Evolutionary conservation across 179 eudicot species (phyloP).

Genomic region (Dionaea muscipula): DNA sequence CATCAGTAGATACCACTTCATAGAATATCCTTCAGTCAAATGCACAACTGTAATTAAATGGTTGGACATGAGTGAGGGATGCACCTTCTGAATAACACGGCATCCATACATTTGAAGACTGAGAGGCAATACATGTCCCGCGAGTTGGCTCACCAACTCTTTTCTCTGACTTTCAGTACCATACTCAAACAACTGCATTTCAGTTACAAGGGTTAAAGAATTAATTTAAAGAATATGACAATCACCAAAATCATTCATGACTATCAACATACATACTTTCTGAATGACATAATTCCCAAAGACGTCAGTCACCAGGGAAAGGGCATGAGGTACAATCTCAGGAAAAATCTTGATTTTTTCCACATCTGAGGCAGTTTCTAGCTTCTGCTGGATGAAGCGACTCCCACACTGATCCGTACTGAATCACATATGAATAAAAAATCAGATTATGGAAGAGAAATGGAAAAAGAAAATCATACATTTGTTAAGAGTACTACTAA

Average conservation of each 20-base stretch:
- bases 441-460: too few species aligned
- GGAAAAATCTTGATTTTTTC: constrained; percentile 40
- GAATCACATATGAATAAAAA: constrained; percentile 3
- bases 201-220: background rate
- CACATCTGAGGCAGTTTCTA: constrained; percentile 42
- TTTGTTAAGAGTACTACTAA: background rate
- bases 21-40: background rate
- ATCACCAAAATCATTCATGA: constrained; percentile 1
- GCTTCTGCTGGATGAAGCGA: constrained; percentile 62
- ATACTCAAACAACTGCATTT: constrained; percentile 53
- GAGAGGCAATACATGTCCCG: constrained; percentile 50
- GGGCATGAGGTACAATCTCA: constrained; percentile 44
- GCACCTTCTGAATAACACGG: constrained; percentile 65
- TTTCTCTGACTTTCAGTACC: constrained; percentile 45
- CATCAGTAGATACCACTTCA: too few species aligned
- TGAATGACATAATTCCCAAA: constrained; percentile 71
- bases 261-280: constrained; percentile 23
- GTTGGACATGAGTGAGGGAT: constrained; percentile 3
- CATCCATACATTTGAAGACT: constrained; percentile 74
- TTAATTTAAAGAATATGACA: constrained; percentile 1
- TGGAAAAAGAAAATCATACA: background rate
- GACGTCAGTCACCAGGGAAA: constrained; percentile 50
- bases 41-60: background rate
- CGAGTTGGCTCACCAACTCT: constrained; percentile 35
- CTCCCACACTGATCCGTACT: constrained; percentile 67